Evolutionary conservation across 805 yeast genomes (phyloP).

Genomic region (Metschnikowia cerradonensis): DNA sequence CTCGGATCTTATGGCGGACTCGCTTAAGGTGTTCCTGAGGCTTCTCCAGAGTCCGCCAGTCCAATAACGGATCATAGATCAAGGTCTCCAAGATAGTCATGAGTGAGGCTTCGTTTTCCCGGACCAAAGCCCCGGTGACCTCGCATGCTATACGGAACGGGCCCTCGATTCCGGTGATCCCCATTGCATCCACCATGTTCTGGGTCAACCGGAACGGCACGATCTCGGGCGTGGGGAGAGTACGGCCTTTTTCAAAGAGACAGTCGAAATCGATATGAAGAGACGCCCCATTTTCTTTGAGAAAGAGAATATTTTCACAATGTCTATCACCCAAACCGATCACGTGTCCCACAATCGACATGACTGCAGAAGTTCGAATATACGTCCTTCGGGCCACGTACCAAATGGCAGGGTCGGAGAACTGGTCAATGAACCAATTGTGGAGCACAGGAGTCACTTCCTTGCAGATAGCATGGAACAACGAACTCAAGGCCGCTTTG

Average conservation of each 20-base stretch:
- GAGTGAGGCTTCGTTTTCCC: conserved; percentile 76
- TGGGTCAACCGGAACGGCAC: conserved; percentile 92
- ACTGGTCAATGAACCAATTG: conserved; percentile 83
- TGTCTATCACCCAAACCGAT: conserved; percentile 96
- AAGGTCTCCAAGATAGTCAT: conserved; percentile 92
- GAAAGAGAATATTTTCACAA: conserved; percentile 81
- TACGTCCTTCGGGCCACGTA: conserved; percentile 70
- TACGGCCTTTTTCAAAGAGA: conserved; percentile 80
- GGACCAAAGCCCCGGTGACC: conserved; percentile 66
- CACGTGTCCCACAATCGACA: conserved; percentile 95
- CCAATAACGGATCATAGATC: conserved; percentile 86
- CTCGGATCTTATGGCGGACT: conserved; percentile 77
- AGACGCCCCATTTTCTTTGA: conserved; percentile 69
- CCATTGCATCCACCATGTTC: conserved; percentile 85
- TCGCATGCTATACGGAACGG: conserved; percentile 82
- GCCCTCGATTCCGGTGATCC: conserved; percentile 87
- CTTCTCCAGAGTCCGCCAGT: conserved; percentile 52
- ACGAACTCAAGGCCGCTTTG: conserved; percentile 16
- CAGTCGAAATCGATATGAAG: conserved; percentile 97
- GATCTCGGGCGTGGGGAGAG: conserved; percentile 75
- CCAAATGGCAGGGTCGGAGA: conserved; percentile 90
- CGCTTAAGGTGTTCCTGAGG: conserved; percentile 70
- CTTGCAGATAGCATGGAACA: conserved; percentile 25
- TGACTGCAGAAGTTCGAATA: conserved; percentile 82
- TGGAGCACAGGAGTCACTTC: conserved; percentile 67